Evolutionary conservation across 2,329 filamentous ascomycete genomes (phyloP), one percentile per base, ranked within the genome.

Genomic region (Cladosporium sphaerospermum): DNA sequence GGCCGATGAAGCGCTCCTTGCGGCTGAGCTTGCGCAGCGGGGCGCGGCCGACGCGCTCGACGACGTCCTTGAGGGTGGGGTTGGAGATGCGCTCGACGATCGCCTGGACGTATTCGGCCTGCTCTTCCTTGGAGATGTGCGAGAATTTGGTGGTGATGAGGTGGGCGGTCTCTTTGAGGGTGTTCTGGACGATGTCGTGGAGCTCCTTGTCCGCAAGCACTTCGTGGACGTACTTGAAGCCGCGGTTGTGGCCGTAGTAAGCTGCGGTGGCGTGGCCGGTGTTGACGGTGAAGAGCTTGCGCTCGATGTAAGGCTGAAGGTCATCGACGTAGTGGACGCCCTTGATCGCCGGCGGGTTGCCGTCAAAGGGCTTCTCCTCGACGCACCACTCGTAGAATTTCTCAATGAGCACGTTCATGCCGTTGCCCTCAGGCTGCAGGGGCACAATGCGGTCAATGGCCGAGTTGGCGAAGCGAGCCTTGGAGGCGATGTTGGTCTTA

Each of bases 321-420:
- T 97, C 80, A 59, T 89, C 84, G 55, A 97, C 93, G 83, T 89
- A 96, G 75, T 95, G 88, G 69, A 97, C 85, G 56, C 91, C 92
- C 61, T 93, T 73, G 66, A 99, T 92, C 14, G 81, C 73, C 5
- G 90, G 91, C 62, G 82, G 79, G 51, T 79, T 78, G 57, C 80
- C 75, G 59, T 84, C 79, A 72, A 97, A 96, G 2, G 92, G 92
- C 42, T 83, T 86, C 69, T 83, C 77, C 69, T 99, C 93, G 48
- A 99, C 91, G 37, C 93, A 92, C 93, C 93, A 99, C 77, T 99
- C 93, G 76, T 89, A 96, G 79, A 97, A 99, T 75, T 93, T 93
- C 80, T 99, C 93, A 45, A 99, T 90, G 66, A 86, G 91, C 61
- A 99, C 93, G 67, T 96, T 85, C 42, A 99, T 80, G 53, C 90